Conservation (phyloP, 495 filamentous ascomycete genomes). For the Tuber microsphaerosporum region DNA sequence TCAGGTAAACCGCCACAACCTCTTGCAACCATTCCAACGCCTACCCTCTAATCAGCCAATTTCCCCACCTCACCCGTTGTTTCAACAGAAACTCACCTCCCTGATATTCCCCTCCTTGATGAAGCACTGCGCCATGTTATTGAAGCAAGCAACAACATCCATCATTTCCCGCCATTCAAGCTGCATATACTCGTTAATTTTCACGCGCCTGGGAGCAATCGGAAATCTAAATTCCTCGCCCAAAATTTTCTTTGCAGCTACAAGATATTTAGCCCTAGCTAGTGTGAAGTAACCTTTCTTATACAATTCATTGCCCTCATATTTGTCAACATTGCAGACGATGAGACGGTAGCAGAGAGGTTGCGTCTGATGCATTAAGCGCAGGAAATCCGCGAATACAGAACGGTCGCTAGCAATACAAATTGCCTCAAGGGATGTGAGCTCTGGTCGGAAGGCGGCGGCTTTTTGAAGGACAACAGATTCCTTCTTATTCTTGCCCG, state of each 20-base stretch:
- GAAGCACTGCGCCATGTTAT: slow-evolving; percentile 36
- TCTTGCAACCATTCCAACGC: slow-evolving; percentile 33
- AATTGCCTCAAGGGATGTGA: slow-evolving; percentile 24
- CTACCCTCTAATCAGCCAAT: slow-evolving; percentile 14
- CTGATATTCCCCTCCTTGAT: slow-evolving; percentile 30
- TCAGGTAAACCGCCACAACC: slow-evolving; percentile 30
- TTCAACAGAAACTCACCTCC: slow-evolving; percentile 20
- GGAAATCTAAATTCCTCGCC: slow-evolving; percentile 30
- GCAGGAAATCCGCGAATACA: slow-evolving; percentile 22
- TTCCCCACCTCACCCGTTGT: not conserved
- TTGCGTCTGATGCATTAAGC: slow-evolving; percentile 25
- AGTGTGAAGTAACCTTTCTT: slow-evolving; percentile 21
- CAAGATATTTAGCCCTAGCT: slow-evolving; percentile 26
- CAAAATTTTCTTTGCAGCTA: slow-evolving; percentile 27
- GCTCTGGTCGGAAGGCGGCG: slow-evolving; percentile 23
- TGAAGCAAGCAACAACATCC: slow-evolving; percentile 34
- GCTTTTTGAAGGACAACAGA: slow-evolving; percentile 21
- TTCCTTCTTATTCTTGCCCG: not conserved
- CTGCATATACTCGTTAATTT: slow-evolving; percentile 20
- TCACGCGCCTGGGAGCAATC: slow-evolving; percentile 9
- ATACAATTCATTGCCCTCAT: slow-evolving; percentile 31
- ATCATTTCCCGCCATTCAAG: slow-evolving; percentile 36
- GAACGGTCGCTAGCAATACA: not conserved
- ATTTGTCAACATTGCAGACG: slow-evolving; percentile 27
- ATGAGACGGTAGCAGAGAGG: slow-evolving; percentile 31